These are phyloP conservation scores for Corylus avellana DNA, from an alignment of 306 rosid genomes.

Conservation along the genomic window DNA sequence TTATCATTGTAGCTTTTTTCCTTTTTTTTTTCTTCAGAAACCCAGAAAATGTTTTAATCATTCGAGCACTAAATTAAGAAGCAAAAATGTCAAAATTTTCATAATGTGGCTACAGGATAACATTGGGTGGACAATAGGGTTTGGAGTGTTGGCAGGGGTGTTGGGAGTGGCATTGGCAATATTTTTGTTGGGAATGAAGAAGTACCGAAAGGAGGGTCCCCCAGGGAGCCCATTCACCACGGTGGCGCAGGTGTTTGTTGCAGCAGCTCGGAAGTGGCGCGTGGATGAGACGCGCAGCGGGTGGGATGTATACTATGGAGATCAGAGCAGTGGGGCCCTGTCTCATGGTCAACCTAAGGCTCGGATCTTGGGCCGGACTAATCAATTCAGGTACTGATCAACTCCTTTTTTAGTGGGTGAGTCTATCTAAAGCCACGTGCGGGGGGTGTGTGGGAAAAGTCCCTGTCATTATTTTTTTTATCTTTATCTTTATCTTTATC, in stretches of 20 bases:
- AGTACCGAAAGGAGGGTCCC: constrained; percentile 48
- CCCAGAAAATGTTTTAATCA: background rate
- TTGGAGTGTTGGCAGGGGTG: constrained; percentile 55
- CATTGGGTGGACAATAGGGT: constrained; percentile 66
- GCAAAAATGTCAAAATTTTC: background rate
- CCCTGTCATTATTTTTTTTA: no score
- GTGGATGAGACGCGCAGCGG: constrained; percentile 21
- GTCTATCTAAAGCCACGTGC: background rate
- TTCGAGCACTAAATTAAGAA: background rate
- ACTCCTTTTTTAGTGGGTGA: background rate
- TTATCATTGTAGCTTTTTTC: background rate
- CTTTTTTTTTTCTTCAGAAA: background rate
- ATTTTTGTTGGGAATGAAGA: constrained; percentile 53
- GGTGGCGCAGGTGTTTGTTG: constrained; percentile 62
- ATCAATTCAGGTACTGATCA: constrained; percentile 51
- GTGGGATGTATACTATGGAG: constrained; percentile 30
- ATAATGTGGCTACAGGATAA: constrained; percentile 43
- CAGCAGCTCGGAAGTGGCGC: constrained; percentile 53
- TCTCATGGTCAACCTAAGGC: constrained; percentile 25
- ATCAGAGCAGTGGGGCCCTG: constrained; percentile 8
- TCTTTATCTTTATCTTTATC: no score
- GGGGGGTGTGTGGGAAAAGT: background rate
- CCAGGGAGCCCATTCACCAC: constrained; percentile 60
- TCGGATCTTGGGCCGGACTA: constrained; percentile 35
- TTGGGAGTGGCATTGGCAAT: constrained; percentile 46